Base-by-base conservation (phyloP, 768 basidiomycete genomes). In the Pulveroboletus sp. region DNA sequence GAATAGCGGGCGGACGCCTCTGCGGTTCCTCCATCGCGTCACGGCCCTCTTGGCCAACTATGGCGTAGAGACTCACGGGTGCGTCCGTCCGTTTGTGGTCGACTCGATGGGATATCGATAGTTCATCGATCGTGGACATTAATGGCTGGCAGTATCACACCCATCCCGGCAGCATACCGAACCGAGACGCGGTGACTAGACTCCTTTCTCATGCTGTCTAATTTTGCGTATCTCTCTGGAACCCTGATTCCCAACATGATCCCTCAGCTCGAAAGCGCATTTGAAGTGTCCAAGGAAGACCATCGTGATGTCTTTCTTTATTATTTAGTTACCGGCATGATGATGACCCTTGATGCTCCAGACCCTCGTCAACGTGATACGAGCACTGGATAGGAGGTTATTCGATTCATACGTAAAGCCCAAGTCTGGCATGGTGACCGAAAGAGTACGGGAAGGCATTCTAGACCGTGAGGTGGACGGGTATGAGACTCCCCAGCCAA, bases 401-500 rank as follows among this genome's bases (percentile, higher is more conserved):
- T 98, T 98, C 62, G 84, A 91, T 49, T 85, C 88, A 44, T 96
- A 91, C 63, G 73, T 88, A 57, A 88, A 86, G 58, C 83, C 90
- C 36, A 92, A 93, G 64, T 75, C 85, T n/a, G 75, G 74, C n/a
- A 69, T 71, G 12, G 76, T 92, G 30, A 84, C 75, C 43, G 68
- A 71, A 32, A 83, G 90, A 43, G 73, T 97, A 35, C 81, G 85
- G 26, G 73, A 75, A 45, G 96, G 96, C 9, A 86, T 99, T 40
- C 72, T 96, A 27, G 79, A 88, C 44, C 74, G 74, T 26, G 72
- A 77, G 30, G 89, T 97, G 78, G 91, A 97, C 63, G 98, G 96
- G 96, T 89, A 85, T 59, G 87, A 93, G 57, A 92, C 90, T 0
- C 84, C 88, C 4, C 93, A 95, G 62, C 96, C 96, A 5, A 88